Evolutionary conservation across 106 monocot species (phyloP).

Genomic region (Xerophyta viscosa): DNA sequence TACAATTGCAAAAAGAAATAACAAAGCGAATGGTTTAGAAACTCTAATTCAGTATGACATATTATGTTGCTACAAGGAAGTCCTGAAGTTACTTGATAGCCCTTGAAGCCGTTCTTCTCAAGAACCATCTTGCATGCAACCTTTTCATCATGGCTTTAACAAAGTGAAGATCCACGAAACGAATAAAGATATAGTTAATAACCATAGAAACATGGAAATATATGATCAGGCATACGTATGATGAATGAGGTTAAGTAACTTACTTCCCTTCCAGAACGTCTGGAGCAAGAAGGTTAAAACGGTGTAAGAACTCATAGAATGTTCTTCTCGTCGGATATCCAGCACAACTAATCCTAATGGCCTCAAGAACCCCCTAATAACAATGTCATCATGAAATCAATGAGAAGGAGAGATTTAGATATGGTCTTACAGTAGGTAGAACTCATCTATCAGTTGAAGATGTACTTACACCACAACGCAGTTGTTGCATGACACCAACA

Average conservation of each 20-base stretch:
- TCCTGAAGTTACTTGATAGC: conserved; percentile 80
- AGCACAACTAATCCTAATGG: conserved; percentile 98
- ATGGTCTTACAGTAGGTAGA: neutral
- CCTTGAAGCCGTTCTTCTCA: conserved; percentile 79
- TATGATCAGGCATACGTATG: neutral
- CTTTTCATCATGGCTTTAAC: conserved; percentile 74
- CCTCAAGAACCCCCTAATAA: conserved; percentile 92
- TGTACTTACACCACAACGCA: conserved; percentile 95
- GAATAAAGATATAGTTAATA: no score
- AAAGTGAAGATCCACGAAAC: no score
- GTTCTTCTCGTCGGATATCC: conserved; percentile 95
- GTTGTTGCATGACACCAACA: conserved; percentile 89
- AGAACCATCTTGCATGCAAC: conserved; percentile 80
- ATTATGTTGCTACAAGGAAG: neutral
- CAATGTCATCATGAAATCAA: neutral
- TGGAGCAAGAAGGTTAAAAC: conserved; percentile 82
- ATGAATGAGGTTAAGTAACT: conserved; percentile 12
- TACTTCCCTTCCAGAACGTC: conserved; percentile 89
- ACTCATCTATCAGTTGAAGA: conserved; percentile 5
- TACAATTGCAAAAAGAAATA: neutral
- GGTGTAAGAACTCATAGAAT: conserved; percentile 94
- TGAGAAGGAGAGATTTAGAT: neutral
- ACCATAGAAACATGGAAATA: neutral
- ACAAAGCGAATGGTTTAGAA: neutral
- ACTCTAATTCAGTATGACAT: neutral